These are phyloP conservation scores for Hypomyces rosellus DNA, from an alignment of 2,329 filamentous ascomycete species.

Conservation along the genomic window DNA sequence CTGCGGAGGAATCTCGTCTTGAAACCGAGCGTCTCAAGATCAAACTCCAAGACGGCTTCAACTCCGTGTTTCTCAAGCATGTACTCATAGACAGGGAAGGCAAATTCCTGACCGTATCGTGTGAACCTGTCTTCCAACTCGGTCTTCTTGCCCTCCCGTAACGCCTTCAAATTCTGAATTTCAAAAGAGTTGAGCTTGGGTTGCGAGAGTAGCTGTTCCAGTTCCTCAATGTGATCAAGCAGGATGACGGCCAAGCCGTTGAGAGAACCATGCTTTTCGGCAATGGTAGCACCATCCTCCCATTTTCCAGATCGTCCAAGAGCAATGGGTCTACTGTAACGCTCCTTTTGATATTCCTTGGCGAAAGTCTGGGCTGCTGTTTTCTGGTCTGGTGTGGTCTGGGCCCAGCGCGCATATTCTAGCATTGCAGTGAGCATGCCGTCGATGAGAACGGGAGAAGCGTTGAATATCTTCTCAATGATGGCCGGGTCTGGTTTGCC, in stretches of 20 bases:
- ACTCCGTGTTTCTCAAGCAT: slow-evolving; percentile 63
- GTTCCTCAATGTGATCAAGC: slow-evolving; percentile 44
- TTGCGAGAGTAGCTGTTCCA: slow-evolving; percentile 24
- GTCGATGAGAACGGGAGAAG: slow-evolving; percentile 47
- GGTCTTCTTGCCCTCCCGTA: slow-evolving; percentile 37
- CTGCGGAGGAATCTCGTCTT: slow-evolving; percentile 74
- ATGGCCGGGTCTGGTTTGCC: slow-evolving; percentile 33
- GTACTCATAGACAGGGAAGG: slow-evolving; percentile 73
- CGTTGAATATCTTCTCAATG: slow-evolving; percentile 40
- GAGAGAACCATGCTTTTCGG: slow-evolving; percentile 51
- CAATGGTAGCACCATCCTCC: slow-evolving; percentile 52
- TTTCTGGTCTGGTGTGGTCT: slow-evolving; percentile 38
- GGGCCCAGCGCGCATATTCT: slow-evolving; percentile 47
- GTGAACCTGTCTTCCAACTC: slow-evolving; percentile 50
- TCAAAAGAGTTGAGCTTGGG: slow-evolving; percentile 24
- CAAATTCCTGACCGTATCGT: slow-evolving; percentile 60
- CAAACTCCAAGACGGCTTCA: slow-evolving; percentile 63
- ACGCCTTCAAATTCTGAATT: slow-evolving; percentile 22
- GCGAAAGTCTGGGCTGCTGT: slow-evolving; percentile 39
- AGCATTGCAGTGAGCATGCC: slow-evolving; percentile 48
- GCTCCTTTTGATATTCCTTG: slow-evolving; percentile 43
- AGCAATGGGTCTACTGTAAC: slow-evolving; percentile 45
- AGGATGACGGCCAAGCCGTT: slow-evolving; percentile 51
- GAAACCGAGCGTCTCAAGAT: slow-evolving; percentile 60
- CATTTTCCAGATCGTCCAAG: slow-evolving; percentile 51